Base-by-base conservation (phyloP, 129 eudicot species). In the Flaveria brownii region DNA sequence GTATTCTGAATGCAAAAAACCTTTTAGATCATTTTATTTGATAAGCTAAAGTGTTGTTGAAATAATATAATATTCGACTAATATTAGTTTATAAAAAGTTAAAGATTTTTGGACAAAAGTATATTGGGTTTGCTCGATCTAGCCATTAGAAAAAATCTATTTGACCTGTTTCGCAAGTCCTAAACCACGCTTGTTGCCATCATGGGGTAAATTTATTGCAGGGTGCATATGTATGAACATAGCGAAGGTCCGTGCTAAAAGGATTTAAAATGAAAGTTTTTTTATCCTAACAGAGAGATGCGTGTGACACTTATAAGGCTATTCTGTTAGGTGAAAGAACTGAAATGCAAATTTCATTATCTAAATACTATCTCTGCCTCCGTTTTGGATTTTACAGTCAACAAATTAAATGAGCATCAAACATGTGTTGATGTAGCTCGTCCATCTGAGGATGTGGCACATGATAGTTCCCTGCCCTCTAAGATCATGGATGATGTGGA, bases 391-490 rank as follows among this genome's bases (percentile, higher is more conserved):
- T 63, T 79, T 85, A 70, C 77, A 82, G 86, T 65, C 63, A 70
- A 74, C 65, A 16, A 28, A 60, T 43, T 46, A 36, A 74, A 75
- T 67, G 79, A 64, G 14, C 33, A 55, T 36, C 78, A 81, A 67
- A 30, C 72, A 77, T 71, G 56, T 23, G 23, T 64, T 75, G 64
- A 25, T 73, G 74, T 49, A 14, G 74, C 68, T 41, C 67, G 17
- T 39, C 66, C 77, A 59, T 70, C 78, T 50, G 67, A 77, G 74
- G 86, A 73, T 71, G 85, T 86, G 9, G n/a, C 64, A 47, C 56
- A 69, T 64, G 86, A 66, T 55, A 73, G 67, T 75, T 69, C 52
- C 9, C 56, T 45, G 60, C 60, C 57, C 56, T 50, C 82, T 71
- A 82, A 45, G 42, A 67, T 60, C 13, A 15, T 76, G 28, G 36